Base-by-base conservation (phyloP, 2,329 filamentous ascomycete species). In the Neodidymelliopsis sp. region DNA sequence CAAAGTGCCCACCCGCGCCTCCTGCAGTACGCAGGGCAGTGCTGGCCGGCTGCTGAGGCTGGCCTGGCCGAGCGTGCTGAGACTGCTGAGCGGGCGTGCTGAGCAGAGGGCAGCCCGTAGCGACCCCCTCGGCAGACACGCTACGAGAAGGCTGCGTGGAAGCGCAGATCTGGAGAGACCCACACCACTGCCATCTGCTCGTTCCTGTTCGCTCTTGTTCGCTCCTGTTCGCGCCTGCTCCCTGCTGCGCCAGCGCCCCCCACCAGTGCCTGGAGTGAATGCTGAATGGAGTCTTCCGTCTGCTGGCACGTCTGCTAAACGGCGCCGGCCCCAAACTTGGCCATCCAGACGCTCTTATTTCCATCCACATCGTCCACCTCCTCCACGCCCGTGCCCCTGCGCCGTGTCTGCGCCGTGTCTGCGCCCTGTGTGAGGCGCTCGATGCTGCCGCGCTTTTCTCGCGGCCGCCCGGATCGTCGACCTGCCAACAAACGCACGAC, bases 281-380 rank as follows among this genome's bases (percentile, higher is more conserved):
- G 19, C 29, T 25, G 19, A 24, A 24, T 36, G 41, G 3, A n/a
- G n/a, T n/a, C n/a, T n/a, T n/a, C n/a, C n/a, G n/a, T n/a, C n/a
- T n/a, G 31, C 19, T 34, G 10, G 42, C 42, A 12, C 16, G 18
- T 22, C 15, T 6, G 4, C 1, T 8, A 22, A 31, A 30, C 44
- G 36, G 30, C 36, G 15, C 13, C 28, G 8, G 28, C 33, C 29
- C 43, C 43, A 40, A 29, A 40, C 36, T 48, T n/a, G 24, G 16
- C 23, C 16, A 20, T 20, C 25, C 19, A 37, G 16, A 16, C 25
- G 13, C 11, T 15, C 9, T 35, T 36, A 48, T 48, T 48, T 30
- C 45, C 45, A 37, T 31, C 45, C 15, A 41, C 36, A n/a, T 29
- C 44, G n/a, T 23, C n/a, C 29, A 8, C 8, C 6, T 29, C 29